Evolutionary conservation across 768 basidiomycete species (phyloP).

Genomic region (Obba rivulosa): DNA sequence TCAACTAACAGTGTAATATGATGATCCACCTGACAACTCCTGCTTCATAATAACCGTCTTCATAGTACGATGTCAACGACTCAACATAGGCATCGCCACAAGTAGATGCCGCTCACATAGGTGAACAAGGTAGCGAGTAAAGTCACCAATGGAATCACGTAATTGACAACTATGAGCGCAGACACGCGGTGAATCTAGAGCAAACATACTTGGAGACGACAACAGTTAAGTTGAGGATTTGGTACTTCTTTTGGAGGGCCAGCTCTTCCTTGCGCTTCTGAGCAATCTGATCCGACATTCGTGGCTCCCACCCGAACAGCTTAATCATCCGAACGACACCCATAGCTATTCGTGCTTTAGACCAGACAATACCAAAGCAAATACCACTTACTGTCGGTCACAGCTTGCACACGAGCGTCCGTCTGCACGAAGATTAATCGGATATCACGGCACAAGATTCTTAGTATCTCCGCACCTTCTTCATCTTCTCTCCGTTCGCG

Average conservation of each 20-base stretch:
- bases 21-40: conserved; percentile 26
- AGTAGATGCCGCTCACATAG: conserved; percentile 35
- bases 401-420: conserved; percentile 39
- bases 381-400: conserved; percentile 33
- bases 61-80: not conserved
- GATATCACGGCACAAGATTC: too few relatives aligned
- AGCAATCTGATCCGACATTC: conserved; percentile 45
- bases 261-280: conserved; percentile 60
- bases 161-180: conserved; percentile 28
- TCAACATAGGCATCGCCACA: not conserved
- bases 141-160: conserved; percentile 50
- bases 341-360: conserved; percentile 18
- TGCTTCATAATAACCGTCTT: conserved; percentile 36
- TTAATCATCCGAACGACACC: conserved; percentile 40
- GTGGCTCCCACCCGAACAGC: conserved; percentile 37
- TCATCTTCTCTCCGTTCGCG: conserved; percentile 33
- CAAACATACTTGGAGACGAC: conserved; percentile 33
- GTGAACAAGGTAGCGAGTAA: conserved; percentile 60
- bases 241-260: conserved; percentile 42
- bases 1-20: not conserved
- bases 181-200: not conserved
- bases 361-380: not conserved
- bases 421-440: conserved; percentile 24
- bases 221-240: conserved; percentile 43
- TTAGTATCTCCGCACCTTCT: conserved; percentile 21